These are phyloP conservation scores for Nitzschia putrida DNA, from an alignment of 108 stramenopile species.

Conservation along the genomic window DNA sequence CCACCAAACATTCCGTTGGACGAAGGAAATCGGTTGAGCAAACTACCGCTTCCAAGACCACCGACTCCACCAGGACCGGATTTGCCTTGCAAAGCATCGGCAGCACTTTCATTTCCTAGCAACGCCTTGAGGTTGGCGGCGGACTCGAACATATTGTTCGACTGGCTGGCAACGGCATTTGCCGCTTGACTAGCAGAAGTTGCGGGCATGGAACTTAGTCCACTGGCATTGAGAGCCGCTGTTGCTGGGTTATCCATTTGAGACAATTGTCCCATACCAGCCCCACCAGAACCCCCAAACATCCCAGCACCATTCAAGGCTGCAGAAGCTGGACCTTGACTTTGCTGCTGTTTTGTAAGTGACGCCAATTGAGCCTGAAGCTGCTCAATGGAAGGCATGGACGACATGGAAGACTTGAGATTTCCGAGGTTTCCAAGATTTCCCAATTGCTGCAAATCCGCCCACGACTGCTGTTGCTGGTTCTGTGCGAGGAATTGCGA, in stretches of 20 bases:
- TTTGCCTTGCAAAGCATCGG: conserved; percentile 8
- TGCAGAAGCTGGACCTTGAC: conserved; percentile 22
- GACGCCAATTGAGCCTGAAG: conserved; percentile 46
- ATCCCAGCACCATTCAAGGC: conserved; percentile 32
- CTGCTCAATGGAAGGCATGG: conserved; percentile 44
- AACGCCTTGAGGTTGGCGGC: conserved; percentile 50
- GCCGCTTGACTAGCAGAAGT: conserved; percentile 28
- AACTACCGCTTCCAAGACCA: background rate
- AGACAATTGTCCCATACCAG: conserved; percentile 29
- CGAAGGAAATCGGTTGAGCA: conserved; percentile 46
- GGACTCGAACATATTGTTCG: conserved; percentile 55
- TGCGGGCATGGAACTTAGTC: conserved; percentile 30
- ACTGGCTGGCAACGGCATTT: conserved; percentile 29
- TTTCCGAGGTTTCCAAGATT: conserved; percentile 15
- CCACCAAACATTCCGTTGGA: conserved; percentile 45
- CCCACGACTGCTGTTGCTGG: conserved; percentile 39
- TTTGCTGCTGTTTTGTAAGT: conserved; percentile 35
- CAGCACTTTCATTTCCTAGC: conserved; percentile 37
- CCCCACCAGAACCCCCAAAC: conserved; percentile 17
- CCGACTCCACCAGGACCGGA: background rate
- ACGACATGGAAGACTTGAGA: conserved; percentile 7
- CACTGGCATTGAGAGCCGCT: conserved; percentile 52
- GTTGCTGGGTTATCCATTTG: conserved; percentile 45
- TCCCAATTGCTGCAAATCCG: conserved; percentile 27
- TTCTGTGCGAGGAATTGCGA: conserved; percentile 43